A percentile compares a stretch with the other conserved stretches of the same genome.
These are phyloP conservation scores for Bassia scoparia DNA, from an alignment of 148 eudicot genomes.

Conservation along the genomic window DNA sequence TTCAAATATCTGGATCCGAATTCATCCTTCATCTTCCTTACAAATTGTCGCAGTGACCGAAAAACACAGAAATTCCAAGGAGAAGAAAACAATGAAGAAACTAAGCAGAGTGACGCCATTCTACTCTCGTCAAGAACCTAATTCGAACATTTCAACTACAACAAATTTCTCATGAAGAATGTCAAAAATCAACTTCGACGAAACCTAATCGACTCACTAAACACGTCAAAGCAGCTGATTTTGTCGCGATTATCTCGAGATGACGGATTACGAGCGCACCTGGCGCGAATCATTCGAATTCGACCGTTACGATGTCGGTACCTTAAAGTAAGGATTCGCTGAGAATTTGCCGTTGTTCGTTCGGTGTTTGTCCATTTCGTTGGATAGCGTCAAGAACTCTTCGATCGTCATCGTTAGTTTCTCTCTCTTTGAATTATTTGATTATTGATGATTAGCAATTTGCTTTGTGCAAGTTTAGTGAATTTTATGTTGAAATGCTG, in stretches of 20 bases:
- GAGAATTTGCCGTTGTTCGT: slow-evolving; percentile 82
- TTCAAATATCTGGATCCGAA: neutral
- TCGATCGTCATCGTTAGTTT: slow-evolving; percentile 80
- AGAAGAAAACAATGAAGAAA: slow-evolving; percentile 23
- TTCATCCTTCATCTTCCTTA: too few relatives aligned
- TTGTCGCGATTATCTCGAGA: slow-evolving; percentile 78
- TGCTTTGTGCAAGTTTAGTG: neutral
- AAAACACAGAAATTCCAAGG: neutral
- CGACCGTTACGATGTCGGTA: slow-evolving; percentile 66
- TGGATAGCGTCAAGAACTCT: slow-evolving; percentile 47
- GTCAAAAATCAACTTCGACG: slow-evolving; percentile 68
- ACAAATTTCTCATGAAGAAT: slow-evolving; percentile 59
- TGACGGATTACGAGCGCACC: slow-evolving; percentile 90
- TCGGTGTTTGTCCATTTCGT: slow-evolving; percentile 94
- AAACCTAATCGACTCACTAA: slow-evolving; percentile 48
- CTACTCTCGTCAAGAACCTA: slow-evolving; percentile 13
- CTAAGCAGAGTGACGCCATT: slow-evolving; percentile 12
- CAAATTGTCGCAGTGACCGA: neutral
- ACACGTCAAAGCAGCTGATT: slow-evolving; percentile 65
- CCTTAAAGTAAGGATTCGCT: slow-evolving; percentile 85
- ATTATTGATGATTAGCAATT: neutral
- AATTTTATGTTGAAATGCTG: neutral
- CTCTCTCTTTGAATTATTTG: neutral
- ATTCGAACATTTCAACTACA: slow-evolving; percentile 26
- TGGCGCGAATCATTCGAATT: slow-evolving; percentile 83